A percentile compares a stretch with the other conserved stretches of the same genome.
phyloP scores from a whole-genome alignment of 805 yeast genomes.

The Debaryomyces castellii region DNA sequence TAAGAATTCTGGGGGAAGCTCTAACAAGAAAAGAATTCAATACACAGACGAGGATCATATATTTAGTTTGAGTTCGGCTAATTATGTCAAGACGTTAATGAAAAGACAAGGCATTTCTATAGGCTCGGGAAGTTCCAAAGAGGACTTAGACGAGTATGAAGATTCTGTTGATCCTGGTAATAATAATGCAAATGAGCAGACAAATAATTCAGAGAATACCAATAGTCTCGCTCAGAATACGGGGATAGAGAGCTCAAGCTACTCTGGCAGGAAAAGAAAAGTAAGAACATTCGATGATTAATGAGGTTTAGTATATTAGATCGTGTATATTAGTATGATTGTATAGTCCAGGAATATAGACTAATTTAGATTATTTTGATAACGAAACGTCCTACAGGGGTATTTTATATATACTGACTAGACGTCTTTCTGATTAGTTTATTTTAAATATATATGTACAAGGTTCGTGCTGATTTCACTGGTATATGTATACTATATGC shows the following conservation, averaged over 20 bases:
- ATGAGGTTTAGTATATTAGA: neutral
- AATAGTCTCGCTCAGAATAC: conserved; percentile 6
- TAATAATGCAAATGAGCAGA: conserved; percentile 5
- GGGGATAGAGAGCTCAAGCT: conserved; percentile 6
- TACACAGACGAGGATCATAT: conserved; percentile 77
- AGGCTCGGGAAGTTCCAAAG: conserved; percentile 20
- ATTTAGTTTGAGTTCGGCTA: conserved; percentile 72
- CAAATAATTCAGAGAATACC: neutral
- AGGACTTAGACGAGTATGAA: conserved; percentile 39
- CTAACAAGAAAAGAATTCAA: conserved; percentile 48
- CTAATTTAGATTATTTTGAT: neutral
- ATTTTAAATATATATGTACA: conserved; percentile 3
- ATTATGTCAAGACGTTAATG: conserved; percentile 58
- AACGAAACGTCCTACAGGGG: too few relatives aligned
- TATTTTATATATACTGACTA: too few relatives aligned
- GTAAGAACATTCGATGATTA: conserved; percentile 26
- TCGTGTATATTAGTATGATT: neutral
- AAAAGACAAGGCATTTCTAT: conserved; percentile 44
- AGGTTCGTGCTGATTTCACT: neutral
- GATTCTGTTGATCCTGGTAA: conserved; percentile 29
- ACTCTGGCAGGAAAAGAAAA: conserved; percentile 27
- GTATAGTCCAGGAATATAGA: too few relatives aligned
- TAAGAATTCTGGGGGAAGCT: conserved; percentile 38
- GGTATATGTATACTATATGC: neutral
- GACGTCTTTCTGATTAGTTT: neutral